Base-by-base conservation (phyloP, 306 rosid genomes). In the Cajanus cajan region DNA sequence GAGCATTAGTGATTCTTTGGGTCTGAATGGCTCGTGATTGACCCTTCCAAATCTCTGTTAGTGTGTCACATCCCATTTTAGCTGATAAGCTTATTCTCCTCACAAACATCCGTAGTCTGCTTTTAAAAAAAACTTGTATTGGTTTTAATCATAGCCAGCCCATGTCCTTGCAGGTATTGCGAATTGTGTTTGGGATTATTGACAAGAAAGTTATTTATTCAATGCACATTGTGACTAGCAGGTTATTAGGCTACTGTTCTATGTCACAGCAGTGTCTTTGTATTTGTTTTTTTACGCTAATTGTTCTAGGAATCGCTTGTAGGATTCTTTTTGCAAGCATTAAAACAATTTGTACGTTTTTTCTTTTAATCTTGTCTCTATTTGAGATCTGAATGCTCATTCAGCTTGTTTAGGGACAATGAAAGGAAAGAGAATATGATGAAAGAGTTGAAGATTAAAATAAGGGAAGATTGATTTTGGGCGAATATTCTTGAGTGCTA, bases 111-210 rank as follows among this genome's bases (percentile, higher is more conserved):
- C 15, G 69, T 45, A n/a, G 66, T 7, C 11, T 52, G 75, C 47
- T 82, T 44, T 68, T n/a, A n/a, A 25, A 68, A 66, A 31, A 76
- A 4, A 18, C 24, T 12, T 62, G n/a, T 50, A 44, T 73, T 39
- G 64, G 63, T 78, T 61, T 73, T 78, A 75, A 70, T 75, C 66
- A 15, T 61, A 69, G n/a, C 65, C 24, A 59, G 57, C 13, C 75
- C 69, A 19, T 79, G 74, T 41, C 58, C 40, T 40, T 77, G 83
- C 83, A 77, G 85, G 89, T 67, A 52, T 28, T 71, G 76, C 39
- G 6, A 69, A 79, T 31, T 28, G 12, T 51, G 52, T 68, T 58
- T 54, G 73, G 68, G 74, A 22, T 51, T 74, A 47, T 50, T 74
- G 44, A 58, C 36, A 7, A 71, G 64, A 69, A 57, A 24, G 71